These are phyloP conservation scores for Canavalia gladiata DNA, from an alignment of 306 rosid genomes.

Conservation along the genomic window DNA sequence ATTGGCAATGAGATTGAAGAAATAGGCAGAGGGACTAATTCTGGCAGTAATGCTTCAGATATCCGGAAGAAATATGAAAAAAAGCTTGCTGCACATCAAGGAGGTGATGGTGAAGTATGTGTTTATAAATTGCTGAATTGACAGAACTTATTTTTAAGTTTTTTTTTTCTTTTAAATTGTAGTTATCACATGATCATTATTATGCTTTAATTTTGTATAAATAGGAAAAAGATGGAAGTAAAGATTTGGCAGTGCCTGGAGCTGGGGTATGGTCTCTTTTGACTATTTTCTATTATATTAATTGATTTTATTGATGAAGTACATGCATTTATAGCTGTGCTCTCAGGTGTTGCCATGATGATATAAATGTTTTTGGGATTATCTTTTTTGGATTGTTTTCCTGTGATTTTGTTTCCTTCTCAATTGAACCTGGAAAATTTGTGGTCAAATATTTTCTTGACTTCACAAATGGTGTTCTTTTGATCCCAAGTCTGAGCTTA, in stretches of 20 bases:
- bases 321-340: conserved; percentile 4
- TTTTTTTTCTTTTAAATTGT: conserved; percentile 25
- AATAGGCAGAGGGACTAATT: conserved; percentile 72
- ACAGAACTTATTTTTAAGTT: conserved; percentile 7
- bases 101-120: conserved; percentile 71
- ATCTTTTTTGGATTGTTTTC: conserved; percentile 35
- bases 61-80: conserved; percentile 94
- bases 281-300: conserved; percentile 27
- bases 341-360: conserved; percentile 28
- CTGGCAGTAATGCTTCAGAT: conserved; percentile 78
- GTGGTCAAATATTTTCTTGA: conserved; percentile 34
- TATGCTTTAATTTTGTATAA: conserved; percentile 52
- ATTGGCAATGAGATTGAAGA: conserved; percentile 84
- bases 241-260: conserved; percentile 92
- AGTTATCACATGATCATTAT: conserved; percentile 39
- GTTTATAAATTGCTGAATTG: conserved; percentile 40
- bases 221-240: conserved; percentile 79
- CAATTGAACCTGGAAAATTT: background rate
- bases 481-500: conserved; percentile 8
- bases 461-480: conserved; percentile 29
- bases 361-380: conserved; percentile 44
- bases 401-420: background rate
- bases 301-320: conserved; percentile 34
- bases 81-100: conserved; percentile 91
- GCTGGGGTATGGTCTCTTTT: conserved; percentile 83